A percentile compares a stretch with the other conserved stretches of the same genome.
phyloP scores from a whole-genome alignment of 495 filamentous ascomycete species.

The Penicillium antarcticum region DNA sequence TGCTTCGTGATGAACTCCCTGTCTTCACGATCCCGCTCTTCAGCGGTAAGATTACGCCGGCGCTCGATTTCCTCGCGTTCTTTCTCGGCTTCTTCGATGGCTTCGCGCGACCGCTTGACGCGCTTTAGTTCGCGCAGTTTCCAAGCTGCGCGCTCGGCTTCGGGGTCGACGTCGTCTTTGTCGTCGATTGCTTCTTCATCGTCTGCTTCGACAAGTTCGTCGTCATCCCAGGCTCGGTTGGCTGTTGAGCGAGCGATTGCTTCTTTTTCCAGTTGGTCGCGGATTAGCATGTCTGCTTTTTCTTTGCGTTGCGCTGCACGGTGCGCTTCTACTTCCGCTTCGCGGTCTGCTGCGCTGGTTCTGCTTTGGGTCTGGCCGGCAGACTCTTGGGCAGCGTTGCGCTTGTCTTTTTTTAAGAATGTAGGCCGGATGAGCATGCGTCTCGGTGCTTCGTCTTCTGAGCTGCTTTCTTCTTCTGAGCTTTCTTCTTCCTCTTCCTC shows the following conservation, averaged over 20 bases:
- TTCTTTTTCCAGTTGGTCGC: conserved; percentile 81
- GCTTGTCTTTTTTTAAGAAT: conserved; percentile 82
- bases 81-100: conserved; percentile 78
- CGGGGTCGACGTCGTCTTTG: conserved; percentile 79
- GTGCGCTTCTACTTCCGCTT: conserved; percentile 54
- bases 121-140: conserved; percentile 88
- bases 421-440: conserved; percentile 79
- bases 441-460: conserved; percentile 72
- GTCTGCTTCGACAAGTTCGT: conserved; percentile 59
- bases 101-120: conserved; percentile 78
- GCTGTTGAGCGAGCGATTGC: conserved; percentile 69
- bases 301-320: conserved; percentile 52
- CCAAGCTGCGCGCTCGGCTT: conserved; percentile 89
- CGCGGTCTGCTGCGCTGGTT: conserved; percentile 37
- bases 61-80: conserved; percentile 89
- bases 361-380: conserved; percentile 12
- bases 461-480: conserved; percentile 57
- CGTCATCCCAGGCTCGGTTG: conserved; percentile 85
- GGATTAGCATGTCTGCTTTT: conserved; percentile 73
- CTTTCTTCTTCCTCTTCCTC: conserved; percentile 47
- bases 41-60: conserved; percentile 77
- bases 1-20: conserved; percentile 71
- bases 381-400: conserved; percentile 37
- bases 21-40: conserved; percentile 87
- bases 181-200: conserved; percentile 74